phyloP scores from a whole-genome alignment of 352 stramenopile species.

The Globisporangium cederbergense region DNA sequence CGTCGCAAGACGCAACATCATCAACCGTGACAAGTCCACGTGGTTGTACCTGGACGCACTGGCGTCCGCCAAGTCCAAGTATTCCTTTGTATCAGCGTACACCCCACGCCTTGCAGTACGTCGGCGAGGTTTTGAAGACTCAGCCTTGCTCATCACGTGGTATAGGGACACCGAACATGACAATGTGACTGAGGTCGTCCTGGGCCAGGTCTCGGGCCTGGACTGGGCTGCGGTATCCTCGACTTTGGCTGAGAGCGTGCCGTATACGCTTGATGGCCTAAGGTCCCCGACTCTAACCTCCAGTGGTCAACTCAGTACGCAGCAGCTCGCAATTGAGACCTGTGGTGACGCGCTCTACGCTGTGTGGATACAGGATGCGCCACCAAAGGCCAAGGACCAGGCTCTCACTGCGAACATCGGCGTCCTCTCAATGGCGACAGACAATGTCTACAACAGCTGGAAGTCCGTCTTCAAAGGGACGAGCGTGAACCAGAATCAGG shows the following conservation, averaged over 20 bases:
- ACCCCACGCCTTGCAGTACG: constrained; percentile 41
- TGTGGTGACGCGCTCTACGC: constrained; percentile 17
- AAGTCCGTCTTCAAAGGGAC: constrained; percentile 6
- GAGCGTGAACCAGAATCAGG: constrained; percentile 54
- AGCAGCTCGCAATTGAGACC: constrained; percentile 15
- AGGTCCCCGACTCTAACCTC: background rate
- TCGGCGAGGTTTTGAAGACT: constrained; percentile 48
- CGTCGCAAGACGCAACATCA: constrained; percentile 41
- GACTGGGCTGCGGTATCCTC: constrained; percentile 37
- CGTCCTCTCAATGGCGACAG: constrained; percentile 9
- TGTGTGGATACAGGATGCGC: constrained; percentile 13
- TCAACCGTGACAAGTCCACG: constrained; percentile 49
- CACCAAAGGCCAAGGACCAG: background rate
- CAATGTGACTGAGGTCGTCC: constrained; percentile 45
- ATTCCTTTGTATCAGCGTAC: constrained; percentile 44
- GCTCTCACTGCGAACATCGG: constrained; percentile 13
- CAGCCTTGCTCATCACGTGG: constrained; percentile 46
- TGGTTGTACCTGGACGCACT: constrained; percentile 47
- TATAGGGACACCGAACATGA: constrained; percentile 40
- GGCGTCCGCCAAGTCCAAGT: constrained; percentile 19
- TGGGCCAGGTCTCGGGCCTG: constrained; percentile 31
- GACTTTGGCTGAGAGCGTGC: constrained; percentile 24
- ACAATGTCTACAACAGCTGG: constrained; percentile 30
- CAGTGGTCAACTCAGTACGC: background rate
- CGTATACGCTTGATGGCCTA: constrained; percentile 7